These are phyloP conservation scores for Puccinia triticina DNA, from an alignment of 1,284 basidiomycete genomes.

Conservation along the genomic window DNA sequence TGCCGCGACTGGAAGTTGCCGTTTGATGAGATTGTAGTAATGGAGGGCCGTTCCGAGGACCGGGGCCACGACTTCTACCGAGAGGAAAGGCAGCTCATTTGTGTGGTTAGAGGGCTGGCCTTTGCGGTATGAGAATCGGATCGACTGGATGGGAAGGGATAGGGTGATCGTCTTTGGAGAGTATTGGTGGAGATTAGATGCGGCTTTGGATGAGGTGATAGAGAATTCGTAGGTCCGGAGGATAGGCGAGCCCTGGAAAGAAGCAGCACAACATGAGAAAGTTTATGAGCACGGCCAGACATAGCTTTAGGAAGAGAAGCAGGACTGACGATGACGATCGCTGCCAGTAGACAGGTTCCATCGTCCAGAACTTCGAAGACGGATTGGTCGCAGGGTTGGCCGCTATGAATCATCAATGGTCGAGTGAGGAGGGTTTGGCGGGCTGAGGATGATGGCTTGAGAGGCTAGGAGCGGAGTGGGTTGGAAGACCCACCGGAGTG, in stretches of 20 bases:
- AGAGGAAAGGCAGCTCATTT: background rate
- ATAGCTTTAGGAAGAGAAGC: background rate
- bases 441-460: background rate
- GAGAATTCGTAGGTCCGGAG: slow-evolving; percentile 27
- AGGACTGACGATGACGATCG: slow-evolving; percentile 21
- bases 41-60: slow-evolving; percentile 21
- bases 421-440: background rate
- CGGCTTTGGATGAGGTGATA: background rate
- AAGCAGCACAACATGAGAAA: background rate
- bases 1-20: background rate
- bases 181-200: background rate
- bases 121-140: background rate
- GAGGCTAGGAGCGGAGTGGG: background rate
- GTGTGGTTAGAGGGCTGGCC: background rate
- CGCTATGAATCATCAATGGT: background rate
- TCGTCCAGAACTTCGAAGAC: slow-evolving; percentile 34
- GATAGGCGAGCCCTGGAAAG: slow-evolving; percentile 28
- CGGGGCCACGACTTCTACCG: slow-evolving; percentile 23
- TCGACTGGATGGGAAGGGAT: slow-evolving; percentile 28
- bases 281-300: background rate
- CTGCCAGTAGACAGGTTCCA: slow-evolving; percentile 23
- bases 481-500: slow-evolving; percentile 25
- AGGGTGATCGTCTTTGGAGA: slow-evolving; percentile 4
- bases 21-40: slow-evolving; percentile 25
- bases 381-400: slow-evolving; percentile 32